Evolutionary conservation across 1,139 yeast species (phyloP), one percentile per base, ranked within the genome.

Genomic region (Komagataea norvegica): DNA sequence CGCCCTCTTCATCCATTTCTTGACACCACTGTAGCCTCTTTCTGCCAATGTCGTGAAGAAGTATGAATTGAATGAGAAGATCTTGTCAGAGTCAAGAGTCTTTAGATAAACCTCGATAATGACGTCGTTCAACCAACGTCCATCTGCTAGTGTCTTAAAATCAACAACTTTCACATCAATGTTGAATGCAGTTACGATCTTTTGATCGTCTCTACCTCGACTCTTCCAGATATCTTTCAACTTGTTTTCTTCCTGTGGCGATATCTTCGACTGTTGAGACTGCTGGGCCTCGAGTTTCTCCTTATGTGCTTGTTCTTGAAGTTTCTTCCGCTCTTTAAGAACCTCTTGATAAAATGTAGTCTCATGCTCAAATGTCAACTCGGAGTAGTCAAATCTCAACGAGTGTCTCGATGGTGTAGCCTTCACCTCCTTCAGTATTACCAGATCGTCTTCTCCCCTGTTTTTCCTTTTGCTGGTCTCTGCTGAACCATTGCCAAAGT

Each of bases 71-170:
- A 94, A 88, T 3, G 82, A 79, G 54, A 79, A 86, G 4, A 74
- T 65, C 23, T 64, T 59, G 2, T 47, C 48, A 3, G 51, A 44
- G 25, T 61, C 74, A 8, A 88, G 66, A 45, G 82, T 57, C 45
- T 74, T 74, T 54, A 88, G 65, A 56, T 83, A 89, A 52, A 79
- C 82, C 57, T 91, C 98, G 41, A 91, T 88, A 4, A 91, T 71
- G 37, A 82, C 86, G 59, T 93, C 98, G 56, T 91, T 91, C 29
- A 91, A 70, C 99, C 99, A 91, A 33, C 70, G 64, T 2, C 82
- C 70, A 40, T 81, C 86, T 8, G 71, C 64, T 25, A 91, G 64
- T 0, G 96, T 88, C 37, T 70, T 68, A 37, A 91, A 59, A 57
- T 91, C 98, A 32, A 74, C 62, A 0, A 73, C 72, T 5, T 67